These are phyloP conservation scores for Prosopis cineraria DNA, from an alignment of 306 rosid species.

Conservation along the genomic window DNA sequence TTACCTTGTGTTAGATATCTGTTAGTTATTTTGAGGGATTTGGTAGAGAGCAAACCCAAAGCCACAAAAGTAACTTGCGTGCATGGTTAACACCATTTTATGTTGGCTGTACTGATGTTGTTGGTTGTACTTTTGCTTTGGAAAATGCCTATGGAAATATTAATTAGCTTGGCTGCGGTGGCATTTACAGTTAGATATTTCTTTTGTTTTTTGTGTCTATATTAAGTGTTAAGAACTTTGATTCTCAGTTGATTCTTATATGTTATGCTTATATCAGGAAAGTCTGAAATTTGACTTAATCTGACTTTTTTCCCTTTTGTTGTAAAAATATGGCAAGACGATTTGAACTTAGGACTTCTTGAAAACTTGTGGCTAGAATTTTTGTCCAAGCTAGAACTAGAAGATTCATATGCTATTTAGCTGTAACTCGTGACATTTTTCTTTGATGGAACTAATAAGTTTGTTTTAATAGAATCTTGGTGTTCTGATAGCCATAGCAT, in stretches of 20 bases:
- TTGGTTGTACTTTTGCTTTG: background rate
- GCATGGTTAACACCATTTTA: too few relatives aligned
- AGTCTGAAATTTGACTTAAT: too few relatives aligned
- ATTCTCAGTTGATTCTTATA: background rate
- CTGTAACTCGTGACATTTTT: background rate
- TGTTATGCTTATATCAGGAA: background rate
- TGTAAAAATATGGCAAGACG: background rate
- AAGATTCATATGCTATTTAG: background rate
- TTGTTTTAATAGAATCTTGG: background rate
- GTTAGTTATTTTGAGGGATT: background rate
- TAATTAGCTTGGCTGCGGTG: background rate
- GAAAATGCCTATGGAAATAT: background rate
- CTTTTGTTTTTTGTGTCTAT: background rate
- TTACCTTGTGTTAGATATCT: background rate
- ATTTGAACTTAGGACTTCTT: background rate
- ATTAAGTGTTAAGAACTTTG: background rate
- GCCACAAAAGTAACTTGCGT: background rate
- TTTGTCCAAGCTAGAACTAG: background rate
- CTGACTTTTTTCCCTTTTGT: too few relatives aligned
- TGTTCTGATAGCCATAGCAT: background rate
- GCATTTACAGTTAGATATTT: background rate
- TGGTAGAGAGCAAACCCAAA: background rate
- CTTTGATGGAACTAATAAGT: background rate
- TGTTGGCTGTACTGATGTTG: background rate
- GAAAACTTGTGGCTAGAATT: background rate